A percentile compares a stretch with the other conserved stretches of the same genome.
These are phyloP conservation scores for Thelonectria discophora DNA, from an alignment of 2,329 filamentous ascomycete species.

Conservation along the genomic window DNA sequence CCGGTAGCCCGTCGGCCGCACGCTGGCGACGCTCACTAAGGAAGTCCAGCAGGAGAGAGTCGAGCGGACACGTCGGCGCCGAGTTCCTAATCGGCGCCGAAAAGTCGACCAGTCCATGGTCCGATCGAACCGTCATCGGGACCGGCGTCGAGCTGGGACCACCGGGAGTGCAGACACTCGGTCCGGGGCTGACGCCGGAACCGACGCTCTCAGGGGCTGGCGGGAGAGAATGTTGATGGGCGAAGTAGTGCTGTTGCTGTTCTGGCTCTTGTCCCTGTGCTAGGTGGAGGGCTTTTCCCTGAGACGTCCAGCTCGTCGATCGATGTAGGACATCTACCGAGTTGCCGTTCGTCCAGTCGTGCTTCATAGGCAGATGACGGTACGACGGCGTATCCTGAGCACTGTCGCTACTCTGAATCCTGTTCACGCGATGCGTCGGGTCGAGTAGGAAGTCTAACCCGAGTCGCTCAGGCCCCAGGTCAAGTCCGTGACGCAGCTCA, in stretches of 20 bases:
- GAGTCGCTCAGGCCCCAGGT: constrained; percentile 72
- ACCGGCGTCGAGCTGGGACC: constrained; percentile 19
- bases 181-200: constrained; percentile 34
- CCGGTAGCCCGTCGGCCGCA: constrained; percentile 70
- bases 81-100: constrained; percentile 64
- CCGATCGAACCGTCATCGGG: constrained; percentile 32
- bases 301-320: constrained; percentile 37
- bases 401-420: constrained; percentile 60
- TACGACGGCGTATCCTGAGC: constrained; percentile 56
- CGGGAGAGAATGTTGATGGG: constrained; percentile 25
- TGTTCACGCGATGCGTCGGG: constrained; percentile 62
- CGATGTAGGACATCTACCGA: constrained; percentile 39
- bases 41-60: constrained; percentile 82
- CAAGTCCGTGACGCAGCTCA: constrained; percentile 63
- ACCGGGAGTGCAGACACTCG: constrained; percentile 25
- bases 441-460: constrained; percentile 79
- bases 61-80: constrained; percentile 77
- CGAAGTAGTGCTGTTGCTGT: constrained; percentile 14
- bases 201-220: constrained; percentile 35
- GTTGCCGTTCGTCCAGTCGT: constrained; percentile 54
- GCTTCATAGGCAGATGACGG: constrained; percentile 59
- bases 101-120: constrained; percentile 34
- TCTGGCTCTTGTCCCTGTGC: constrained; percentile 17
- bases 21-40: constrained; percentile 73
- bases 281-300: constrained; percentile 30